Percentiles rank a stretch among this genome's conserved stretches.
Evolutionary conservation across 2,329 filamentous ascomycete species (phyloP).

Genomic region (Trichoderma endophyticum): DNA sequence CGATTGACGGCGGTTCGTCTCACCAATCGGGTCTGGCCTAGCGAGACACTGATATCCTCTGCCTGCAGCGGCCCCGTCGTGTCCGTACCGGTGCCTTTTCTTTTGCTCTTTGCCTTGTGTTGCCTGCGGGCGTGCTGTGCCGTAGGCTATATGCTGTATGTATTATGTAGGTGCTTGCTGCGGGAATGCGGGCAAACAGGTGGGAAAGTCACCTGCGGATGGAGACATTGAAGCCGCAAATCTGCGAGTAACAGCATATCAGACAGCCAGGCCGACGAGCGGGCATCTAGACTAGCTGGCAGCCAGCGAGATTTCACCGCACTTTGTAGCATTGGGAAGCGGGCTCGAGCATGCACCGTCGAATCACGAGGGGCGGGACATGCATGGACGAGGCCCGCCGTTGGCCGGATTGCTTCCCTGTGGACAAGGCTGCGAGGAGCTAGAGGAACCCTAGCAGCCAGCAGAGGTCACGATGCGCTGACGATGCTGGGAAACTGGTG

Average conservation of each 20-base stretch:
- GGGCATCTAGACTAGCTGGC: neutral
- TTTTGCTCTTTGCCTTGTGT: neutral
- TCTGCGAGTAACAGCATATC: neutral
- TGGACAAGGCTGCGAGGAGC: slow-evolving; percentile 15
- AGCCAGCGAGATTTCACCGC: slow-evolving; percentile 17
- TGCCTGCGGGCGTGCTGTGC: neutral
- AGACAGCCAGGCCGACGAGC: neutral
- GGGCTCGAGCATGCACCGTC: slow-evolving; percentile 13
- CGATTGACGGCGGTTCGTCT: neutral
- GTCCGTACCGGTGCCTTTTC: neutral
- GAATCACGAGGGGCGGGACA: slow-evolving; percentile 19
- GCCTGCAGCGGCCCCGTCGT: slow-evolving; percentile 13
- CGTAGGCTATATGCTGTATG: slow-evolving; percentile 7
- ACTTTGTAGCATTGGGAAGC: slow-evolving; percentile 16
- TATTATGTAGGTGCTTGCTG: slow-evolving; percentile 11
- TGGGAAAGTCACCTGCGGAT: slow-evolving; percentile 5
- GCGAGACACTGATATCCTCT: slow-evolving; percentile 3
- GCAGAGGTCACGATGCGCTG: slow-evolving; percentile 5
- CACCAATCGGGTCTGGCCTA: slow-evolving; percentile 13
- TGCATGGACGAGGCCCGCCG: slow-evolving; percentile 19
- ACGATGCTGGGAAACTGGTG: neutral
- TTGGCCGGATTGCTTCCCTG: slow-evolving; percentile 10
- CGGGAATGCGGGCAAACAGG: slow-evolving; percentile 15
- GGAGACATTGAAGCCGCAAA: neutral
- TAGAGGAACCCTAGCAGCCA: neutral